Percentiles rank a stretch among this genome's conserved stretches.
These are phyloP conservation scores for Leccinum ochraceum DNA, from an alignment of 768 basidiomycete species.

Conservation along the genomic window DNA sequence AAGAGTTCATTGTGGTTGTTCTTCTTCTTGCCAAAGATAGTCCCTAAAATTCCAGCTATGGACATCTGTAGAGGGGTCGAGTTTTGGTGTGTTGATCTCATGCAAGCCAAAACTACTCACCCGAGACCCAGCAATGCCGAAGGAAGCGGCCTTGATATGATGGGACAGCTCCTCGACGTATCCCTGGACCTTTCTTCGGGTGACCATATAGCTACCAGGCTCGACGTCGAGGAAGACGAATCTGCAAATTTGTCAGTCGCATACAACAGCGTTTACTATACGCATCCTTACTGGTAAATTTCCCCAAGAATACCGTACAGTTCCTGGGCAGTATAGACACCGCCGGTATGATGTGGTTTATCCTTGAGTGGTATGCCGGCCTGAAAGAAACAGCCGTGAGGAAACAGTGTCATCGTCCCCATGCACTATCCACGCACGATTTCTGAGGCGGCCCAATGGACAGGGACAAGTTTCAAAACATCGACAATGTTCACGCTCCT, in stretches of 20 bases:
- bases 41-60: conserved; percentile 44
- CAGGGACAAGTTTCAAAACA: conserved; percentile 63
- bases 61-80: conserved; percentile 26
- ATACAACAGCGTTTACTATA: neutral
- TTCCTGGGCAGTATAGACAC: conserved; percentile 61
- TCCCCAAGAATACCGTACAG: conserved; percentile 65
- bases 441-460: conserved; percentile 69
- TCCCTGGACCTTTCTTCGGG: conserved; percentile 50
- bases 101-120: conserved; percentile 32
- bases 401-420: neutral
- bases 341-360: conserved; percentile 44
- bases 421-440: conserved; percentile 49
- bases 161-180: conserved; percentile 54
- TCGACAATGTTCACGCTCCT: conserved; percentile 66
- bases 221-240: conserved; percentile 78
- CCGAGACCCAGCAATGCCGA: conserved; percentile 44
- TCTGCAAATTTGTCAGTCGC: conserved; percentile 37
- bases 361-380: conserved; percentile 74
- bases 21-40: conserved; percentile 50
- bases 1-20: conserved; percentile 48
- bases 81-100: neutral
- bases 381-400: conserved; percentile 37
- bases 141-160: conserved; percentile 54
- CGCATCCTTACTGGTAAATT: conserved; percentile 59
- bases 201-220: conserved; percentile 53